Conservation (phyloP, 2,329 filamentous ascomycete genomes). For the Sclerotinia nivalis region DNA sequence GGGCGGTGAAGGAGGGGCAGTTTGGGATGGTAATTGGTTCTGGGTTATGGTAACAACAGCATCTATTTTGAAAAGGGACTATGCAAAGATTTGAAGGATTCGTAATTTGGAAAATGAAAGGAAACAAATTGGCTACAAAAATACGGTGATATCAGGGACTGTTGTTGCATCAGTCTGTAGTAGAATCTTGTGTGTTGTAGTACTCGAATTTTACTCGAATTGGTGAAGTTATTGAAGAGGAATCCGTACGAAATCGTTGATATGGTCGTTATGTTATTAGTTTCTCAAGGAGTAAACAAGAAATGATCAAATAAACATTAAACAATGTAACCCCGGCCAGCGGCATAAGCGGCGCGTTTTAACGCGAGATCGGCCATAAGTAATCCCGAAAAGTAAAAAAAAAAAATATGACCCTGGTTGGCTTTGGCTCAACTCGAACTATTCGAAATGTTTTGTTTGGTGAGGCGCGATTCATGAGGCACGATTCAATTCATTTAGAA, state of each 20-base stretch:
- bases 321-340: conserved; percentile 16
- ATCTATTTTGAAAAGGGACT: conserved; percentile 28
- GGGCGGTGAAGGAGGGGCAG: conserved; percentile 27
- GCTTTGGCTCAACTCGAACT: neutral
- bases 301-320: conserved; percentile 20
- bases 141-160: neutral
- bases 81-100: conserved; percentile 14
- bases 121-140: conserved; percentile 3
- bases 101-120: no score
- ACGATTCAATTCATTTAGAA: neutral
- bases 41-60: conserved; percentile 26
- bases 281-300: conserved; percentile 21
- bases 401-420: neutral
- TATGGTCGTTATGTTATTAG: conserved; percentile 19
- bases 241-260: neutral
- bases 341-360: conserved; percentile 18
- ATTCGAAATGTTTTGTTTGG: neutral
- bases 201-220: conserved; percentile 6
- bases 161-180: conserved; percentile 1
- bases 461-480: neutral
- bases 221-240: neutral
- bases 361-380: conserved; percentile 16
- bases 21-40: conserved; percentile 28
- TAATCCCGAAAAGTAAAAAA: conserved; percentile 13
- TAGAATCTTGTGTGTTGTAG: neutral